Evolutionary conservation across 2,329 filamentous ascomycete species (phyloP).

Genomic region (Exophiala bonariae): DNA sequence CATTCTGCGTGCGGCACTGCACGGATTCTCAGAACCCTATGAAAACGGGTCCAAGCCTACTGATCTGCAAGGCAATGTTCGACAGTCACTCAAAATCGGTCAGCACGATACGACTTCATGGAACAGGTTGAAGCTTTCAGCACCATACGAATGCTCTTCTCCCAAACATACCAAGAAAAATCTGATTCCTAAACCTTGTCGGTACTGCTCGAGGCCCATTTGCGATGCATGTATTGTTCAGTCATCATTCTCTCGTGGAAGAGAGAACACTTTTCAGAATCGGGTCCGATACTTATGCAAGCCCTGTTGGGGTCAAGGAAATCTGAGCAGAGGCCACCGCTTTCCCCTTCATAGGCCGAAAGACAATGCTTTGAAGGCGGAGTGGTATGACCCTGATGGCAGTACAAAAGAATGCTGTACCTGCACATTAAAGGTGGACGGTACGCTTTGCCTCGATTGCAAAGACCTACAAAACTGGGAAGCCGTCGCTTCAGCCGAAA

Average conservation of each 20-base stretch:
- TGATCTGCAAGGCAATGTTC: constrained; percentile 5
- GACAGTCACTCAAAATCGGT: constrained; percentile 30
- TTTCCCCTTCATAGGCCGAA: constrained; percentile 16
- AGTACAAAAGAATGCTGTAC: constrained; percentile 28
- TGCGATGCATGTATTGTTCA: constrained; percentile 34
- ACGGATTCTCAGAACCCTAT: constrained; percentile 29
- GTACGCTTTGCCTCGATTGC: constrained; percentile 32
- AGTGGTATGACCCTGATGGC: constrained; percentile 18
- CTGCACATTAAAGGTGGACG: constrained; percentile 29
- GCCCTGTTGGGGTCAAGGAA: constrained; percentile 32
- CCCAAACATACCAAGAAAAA: constrained; percentile 29
- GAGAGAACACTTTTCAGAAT: constrained; percentile 33
- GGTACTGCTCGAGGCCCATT: constrained; percentile 32
- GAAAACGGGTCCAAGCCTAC: background rate
- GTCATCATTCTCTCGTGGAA: constrained; percentile 29
- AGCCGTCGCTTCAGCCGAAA: constrained; percentile 17
- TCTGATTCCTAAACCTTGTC: constrained; percentile 26
- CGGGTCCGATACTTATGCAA: constrained; percentile 32
- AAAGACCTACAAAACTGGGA: constrained; percentile 30
- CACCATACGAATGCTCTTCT: constrained; percentile 30
- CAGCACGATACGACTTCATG: constrained; percentile 32
- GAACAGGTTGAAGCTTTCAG: constrained; percentile 29
- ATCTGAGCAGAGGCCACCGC: constrained; percentile 25
- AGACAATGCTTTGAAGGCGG: background rate
- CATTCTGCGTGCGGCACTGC: constrained; percentile 29